Evolutionary conservation across 1,139 yeast genomes (phyloP), one percentile per base, ranked within the genome.

Genomic region (Kazachstania sp.): DNA sequence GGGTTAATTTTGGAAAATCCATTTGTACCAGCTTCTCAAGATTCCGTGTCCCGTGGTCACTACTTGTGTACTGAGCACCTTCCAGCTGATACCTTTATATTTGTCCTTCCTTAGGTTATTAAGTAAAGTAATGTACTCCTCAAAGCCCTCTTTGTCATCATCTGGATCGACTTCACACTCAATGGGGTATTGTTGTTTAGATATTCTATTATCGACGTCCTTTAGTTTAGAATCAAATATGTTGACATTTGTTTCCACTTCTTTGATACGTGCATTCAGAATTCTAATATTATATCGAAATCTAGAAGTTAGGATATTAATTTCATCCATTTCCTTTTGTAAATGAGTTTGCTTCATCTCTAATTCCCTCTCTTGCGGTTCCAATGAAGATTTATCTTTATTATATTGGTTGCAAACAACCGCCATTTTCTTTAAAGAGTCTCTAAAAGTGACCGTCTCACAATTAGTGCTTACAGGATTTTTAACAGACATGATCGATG

Each of bases 221-320:
- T 30, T 32, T n/a, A 75, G 60, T 60, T 74, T 66, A 54, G 67
- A 45, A 59, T 73, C 67, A 71, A 76, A 75, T 28, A 72, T 65
- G 46, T 77, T 74, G 51, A 84, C 74, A 48, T 83, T 78, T 37
- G 84, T 87, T 54, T 86, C 95, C 26, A 88, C 81, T 60, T 92
- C 97, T 48, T 81, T 78, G 48, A 90, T 76, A 56, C 92, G 79
- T 47, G 82, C 80, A 38, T 75, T 75, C 20, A 92, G 72, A 45
- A 86, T 74, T 48, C 95, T 69, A 26, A 87, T 74, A 60, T 92
- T 96, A 63, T 90, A 92, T 47, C 81, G 77, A 49, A 92, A 70
- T 52, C 95, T 72, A 23, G 95, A 92, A 32, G 85, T 79, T 39
- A 83, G 71, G 1, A 86, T 79, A 35, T 80, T 79, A 41, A 87